Evolutionary conservation across 768 basidiomycete genomes (phyloP).

Genomic region (Tubosaeta brunneosetosa): DNA sequence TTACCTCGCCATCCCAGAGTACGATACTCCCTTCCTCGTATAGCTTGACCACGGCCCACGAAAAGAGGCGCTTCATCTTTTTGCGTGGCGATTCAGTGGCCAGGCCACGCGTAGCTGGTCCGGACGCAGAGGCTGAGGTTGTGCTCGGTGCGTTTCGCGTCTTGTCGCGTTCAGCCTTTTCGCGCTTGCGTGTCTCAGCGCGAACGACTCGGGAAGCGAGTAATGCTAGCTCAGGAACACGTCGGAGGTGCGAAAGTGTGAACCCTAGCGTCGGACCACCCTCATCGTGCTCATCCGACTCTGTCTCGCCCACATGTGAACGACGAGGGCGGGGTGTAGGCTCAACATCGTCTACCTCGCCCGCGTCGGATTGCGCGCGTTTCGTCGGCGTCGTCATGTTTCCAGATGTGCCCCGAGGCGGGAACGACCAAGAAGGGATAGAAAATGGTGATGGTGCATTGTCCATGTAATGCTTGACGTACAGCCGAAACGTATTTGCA

Average conservation of each 20-base stretch:
- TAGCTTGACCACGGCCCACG: slow-evolving; percentile 58
- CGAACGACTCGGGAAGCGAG: slow-evolving; percentile 63
- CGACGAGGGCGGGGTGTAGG: slow-evolving; percentile 9
- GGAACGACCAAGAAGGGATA: not conserved
- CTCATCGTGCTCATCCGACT: not conserved
- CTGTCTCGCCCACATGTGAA: not conserved
- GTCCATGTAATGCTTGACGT: slow-evolving; percentile 78
- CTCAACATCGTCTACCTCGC: slow-evolving; percentile 9
- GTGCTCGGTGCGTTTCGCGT: not conserved
- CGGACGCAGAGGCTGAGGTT: not conserved
- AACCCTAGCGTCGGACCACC: slow-evolving; percentile 40
- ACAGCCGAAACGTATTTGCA: slow-evolving; percentile 66
- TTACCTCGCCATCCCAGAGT: slow-evolving; percentile 63
- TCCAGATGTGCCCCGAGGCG: slow-evolving; percentile 4
- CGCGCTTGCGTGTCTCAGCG: slow-evolving; percentile 53
- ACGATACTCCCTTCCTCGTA: slow-evolving; percentile 71
- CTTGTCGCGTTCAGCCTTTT: slow-evolving; percentile 43
- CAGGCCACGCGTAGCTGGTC: not conserved
- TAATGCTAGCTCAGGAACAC: slow-evolving; percentile 61
- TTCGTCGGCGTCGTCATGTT: slow-evolving; percentile 32
- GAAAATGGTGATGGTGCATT: slow-evolving; percentile 31
- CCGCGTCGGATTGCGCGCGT: slow-evolving; percentile 3
- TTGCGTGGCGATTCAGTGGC: slow-evolving; percentile 22
- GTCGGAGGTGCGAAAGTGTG: slow-evolving; percentile 69
- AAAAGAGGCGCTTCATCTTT: slow-evolving; percentile 67